These are phyloP conservation scores for Candida boidinii DNA, from an alignment of 805 yeast genomes.

Conservation along the genomic window DNA sequence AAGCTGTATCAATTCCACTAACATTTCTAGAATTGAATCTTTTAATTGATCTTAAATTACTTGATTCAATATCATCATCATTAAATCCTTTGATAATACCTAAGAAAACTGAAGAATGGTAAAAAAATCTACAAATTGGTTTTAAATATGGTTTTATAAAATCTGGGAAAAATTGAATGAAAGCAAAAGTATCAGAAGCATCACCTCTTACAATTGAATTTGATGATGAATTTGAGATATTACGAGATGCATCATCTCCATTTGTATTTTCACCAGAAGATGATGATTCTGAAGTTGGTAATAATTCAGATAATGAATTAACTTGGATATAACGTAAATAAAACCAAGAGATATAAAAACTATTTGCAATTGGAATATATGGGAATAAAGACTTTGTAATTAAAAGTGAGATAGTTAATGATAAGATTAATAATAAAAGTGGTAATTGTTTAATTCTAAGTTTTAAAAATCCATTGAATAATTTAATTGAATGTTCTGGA, in stretches of 20 bases:
- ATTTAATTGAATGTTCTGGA: conserved; percentile 46
- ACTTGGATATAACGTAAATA: conserved; percentile 74
- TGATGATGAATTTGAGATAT: conserved; percentile 14
- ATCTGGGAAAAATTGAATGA: conserved; percentile 79
- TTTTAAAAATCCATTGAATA: conserved; percentile 26
- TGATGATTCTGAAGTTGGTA: conserved; percentile 42
- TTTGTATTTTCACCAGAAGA: conserved; percentile 10
- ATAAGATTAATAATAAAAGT: conserved; percentile 27
- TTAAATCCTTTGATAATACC: conserved; percentile 55
- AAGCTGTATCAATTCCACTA: no score
- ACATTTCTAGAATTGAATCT: conserved; percentile 34
- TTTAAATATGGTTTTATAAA: conserved; percentile 40
- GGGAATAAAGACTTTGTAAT: conserved; percentile 33
- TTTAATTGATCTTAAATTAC: conserved; percentile 63
- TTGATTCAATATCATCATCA: conserved; percentile 60
- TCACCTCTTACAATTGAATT: conserved; percentile 53
- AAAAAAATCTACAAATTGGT: conserved; percentile 38
- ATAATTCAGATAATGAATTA: conserved; percentile 23
- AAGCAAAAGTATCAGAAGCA: conserved; percentile 82
- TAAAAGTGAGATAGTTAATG: conserved; percentile 21
- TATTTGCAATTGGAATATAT: conserved; percentile 43
- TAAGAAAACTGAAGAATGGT: conserved; percentile 29
- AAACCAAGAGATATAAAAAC: conserved; percentile 63
- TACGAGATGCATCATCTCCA: conserved; percentile 4
- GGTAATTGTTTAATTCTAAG: conserved; percentile 59